Percentiles rank a stretch among this genome's conserved stretches.
Conservation (phyloP, 2,329 filamentous ascomycete species). For the Monilinia laxa region DNA sequence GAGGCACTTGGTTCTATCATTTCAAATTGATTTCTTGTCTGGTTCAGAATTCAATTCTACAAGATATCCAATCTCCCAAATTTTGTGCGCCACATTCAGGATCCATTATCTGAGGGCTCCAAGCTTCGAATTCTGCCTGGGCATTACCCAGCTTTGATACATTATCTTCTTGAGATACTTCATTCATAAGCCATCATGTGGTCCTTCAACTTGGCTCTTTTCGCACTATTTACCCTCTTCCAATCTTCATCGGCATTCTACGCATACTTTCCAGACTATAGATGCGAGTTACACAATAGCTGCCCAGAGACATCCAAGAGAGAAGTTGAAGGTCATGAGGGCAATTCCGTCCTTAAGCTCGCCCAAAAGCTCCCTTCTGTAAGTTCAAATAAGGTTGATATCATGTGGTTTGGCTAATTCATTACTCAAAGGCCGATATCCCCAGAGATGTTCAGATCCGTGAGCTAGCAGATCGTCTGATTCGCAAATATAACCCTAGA, state of each 20-base stretch:
- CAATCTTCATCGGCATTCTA: constrained; percentile 34
- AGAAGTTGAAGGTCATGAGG: neutral
- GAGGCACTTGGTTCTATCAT: neutral
- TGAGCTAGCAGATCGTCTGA: constrained; percentile 30
- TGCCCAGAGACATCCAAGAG: constrained; percentile 3
- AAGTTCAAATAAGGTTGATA: constrained; percentile 11
- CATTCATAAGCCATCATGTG: constrained; percentile 7
- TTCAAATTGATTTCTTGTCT: neutral
- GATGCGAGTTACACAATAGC: constrained; percentile 25
- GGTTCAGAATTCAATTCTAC: neutral
- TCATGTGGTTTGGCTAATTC: constrained; percentile 12
- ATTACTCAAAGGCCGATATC: constrained; percentile 21
- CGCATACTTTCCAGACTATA: constrained; percentile 33
- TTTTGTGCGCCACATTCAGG: neutral
- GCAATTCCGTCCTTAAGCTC: constrained; percentile 25
- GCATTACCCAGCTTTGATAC: neutral
- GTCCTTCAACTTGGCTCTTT: constrained; percentile 1
- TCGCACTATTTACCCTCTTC: constrained; percentile 9
- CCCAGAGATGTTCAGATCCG: constrained; percentile 30
- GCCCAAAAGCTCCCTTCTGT: constrained; percentile 31
- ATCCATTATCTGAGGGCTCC: neutral
- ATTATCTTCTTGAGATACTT: neutral
- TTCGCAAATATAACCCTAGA: constrained; percentile 33
- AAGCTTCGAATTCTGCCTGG: neutral
- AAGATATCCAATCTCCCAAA: neutral